Percentiles rank a stretch among this genome's conserved stretches.
Conservation (phyloP, 1,284 basidiomycete species). For the Thecaphora thlaspeos region DNA sequence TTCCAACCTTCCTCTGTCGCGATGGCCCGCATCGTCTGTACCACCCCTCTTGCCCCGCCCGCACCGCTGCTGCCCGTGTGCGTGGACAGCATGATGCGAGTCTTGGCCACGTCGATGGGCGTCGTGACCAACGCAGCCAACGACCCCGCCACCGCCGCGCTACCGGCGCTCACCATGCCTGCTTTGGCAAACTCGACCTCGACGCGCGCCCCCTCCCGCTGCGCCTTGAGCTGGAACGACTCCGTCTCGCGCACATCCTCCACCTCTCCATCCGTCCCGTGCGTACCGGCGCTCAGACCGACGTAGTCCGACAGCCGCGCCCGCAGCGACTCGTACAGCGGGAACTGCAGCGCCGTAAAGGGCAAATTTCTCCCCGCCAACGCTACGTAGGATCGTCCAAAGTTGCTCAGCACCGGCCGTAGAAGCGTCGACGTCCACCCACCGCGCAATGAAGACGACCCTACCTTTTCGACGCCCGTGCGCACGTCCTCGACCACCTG, state of each 20-base stretch:
- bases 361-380: conserved; percentile 48
- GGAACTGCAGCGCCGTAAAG: conserved; percentile 52
- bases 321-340: conserved; percentile 46
- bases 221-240: conserved; percentile 7
- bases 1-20: conserved; percentile 30
- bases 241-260: conserved; percentile 28
- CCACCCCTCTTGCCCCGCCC: conserved; percentile 15
- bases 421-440: background rate
- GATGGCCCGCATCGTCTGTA: conserved; percentile 29
- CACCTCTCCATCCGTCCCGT: conserved; percentile 27
- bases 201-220: conserved; percentile 4
- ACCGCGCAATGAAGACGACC: too few relatives aligned
- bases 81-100: conserved; percentile 40
- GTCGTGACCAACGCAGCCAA: conserved; percentile 38
- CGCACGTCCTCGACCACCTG: conserved; percentile 9
- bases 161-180: conserved; percentile 34
- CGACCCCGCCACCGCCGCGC: conserved; percentile 36
- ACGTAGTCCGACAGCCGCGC: conserved; percentile 19
- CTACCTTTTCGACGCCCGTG: background rate
- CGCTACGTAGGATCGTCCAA: conserved; percentile 38
- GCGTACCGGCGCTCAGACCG: conserved; percentile 30
- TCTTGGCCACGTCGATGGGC: conserved; percentile 48
- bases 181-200: conserved; percentile 26
- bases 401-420: background rate
- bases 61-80: conserved; percentile 3